These are phyloP conservation scores for Fraxinus platypoda DNA, from an alignment of 305 asterid genomes.

Conservation along the genomic window DNA sequence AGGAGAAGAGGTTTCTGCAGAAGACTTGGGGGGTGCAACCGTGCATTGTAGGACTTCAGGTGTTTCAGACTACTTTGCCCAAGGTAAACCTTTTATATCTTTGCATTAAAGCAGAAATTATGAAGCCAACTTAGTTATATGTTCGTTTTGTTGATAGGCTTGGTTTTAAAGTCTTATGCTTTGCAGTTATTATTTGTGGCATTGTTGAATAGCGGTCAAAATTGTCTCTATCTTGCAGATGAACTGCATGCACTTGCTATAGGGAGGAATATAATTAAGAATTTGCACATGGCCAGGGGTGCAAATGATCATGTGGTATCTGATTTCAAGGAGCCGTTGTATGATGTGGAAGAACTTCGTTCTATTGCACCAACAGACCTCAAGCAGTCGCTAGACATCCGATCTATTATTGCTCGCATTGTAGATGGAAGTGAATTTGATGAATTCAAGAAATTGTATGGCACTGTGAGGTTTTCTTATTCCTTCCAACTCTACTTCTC, in stretches of 20 bases:
- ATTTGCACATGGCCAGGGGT: constrained; percentile 77
- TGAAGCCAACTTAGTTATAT: background rate
- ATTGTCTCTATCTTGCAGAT: constrained; percentile 49
- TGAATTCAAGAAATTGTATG: constrained; percentile 95
- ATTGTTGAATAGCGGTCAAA: constrained; percentile 1
- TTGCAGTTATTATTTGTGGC: background rate
- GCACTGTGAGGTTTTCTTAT: constrained; percentile 75
- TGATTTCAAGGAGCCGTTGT: constrained; percentile 74
- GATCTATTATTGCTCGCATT: constrained; percentile 74
- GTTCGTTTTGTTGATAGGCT: background rate
- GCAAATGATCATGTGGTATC: constrained; percentile 30
- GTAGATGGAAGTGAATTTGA: constrained; percentile 95
- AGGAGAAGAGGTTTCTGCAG: constrained; percentile 95
- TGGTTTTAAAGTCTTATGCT: constrained; percentile 19
- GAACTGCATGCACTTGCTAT: constrained; percentile 88
- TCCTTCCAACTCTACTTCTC: constrained; percentile 11
- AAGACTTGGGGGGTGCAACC: constrained; percentile 94
- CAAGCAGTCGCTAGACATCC: constrained; percentile 80
- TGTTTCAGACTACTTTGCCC: constrained; percentile 96
- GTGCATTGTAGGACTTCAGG: constrained; percentile 96
- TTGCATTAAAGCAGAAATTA: background rate
- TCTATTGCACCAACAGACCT: constrained; percentile 88
- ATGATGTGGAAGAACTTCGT: constrained; percentile 77
- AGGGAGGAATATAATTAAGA: constrained; percentile 86
- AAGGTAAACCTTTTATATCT: constrained; percentile 45